Conservation (phyloP, 2,329 filamentous ascomycete species). For the Alternaria sp. region DNA sequence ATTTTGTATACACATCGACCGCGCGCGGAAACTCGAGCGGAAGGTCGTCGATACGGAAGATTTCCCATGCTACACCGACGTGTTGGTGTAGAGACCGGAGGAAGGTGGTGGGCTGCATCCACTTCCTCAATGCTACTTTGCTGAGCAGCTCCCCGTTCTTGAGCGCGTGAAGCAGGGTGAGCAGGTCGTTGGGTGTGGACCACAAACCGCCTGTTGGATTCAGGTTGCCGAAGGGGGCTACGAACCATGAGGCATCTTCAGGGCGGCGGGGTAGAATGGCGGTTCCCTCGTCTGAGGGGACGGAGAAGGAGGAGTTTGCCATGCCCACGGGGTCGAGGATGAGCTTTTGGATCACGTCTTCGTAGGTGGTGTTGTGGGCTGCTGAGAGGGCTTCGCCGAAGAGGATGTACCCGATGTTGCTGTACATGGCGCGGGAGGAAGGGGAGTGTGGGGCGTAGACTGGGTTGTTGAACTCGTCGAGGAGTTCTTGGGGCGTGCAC, state of each 20-base stretch:
- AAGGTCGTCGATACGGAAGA: conserved; percentile 27
- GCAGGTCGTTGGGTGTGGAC: conserved; percentile 32
- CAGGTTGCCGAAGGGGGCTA: conserved; percentile 29
- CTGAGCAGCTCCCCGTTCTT: conserved; percentile 22
- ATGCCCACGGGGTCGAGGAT: conserved; percentile 28
- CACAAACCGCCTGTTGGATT: conserved; percentile 37
- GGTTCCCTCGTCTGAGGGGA: conserved; percentile 12
- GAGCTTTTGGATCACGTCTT: conserved; percentile 27
- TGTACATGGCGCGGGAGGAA: conserved; percentile 26
- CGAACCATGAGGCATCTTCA: conserved; percentile 26
- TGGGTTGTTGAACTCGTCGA: conserved; percentile 31
- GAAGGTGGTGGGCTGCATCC: conserved; percentile 31
- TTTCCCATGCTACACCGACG: conserved; percentile 38
- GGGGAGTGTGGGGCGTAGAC: conserved; percentile 23
- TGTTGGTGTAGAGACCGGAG: conserved; percentile 27
- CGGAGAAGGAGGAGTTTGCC: conserved; percentile 18
- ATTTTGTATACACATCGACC: conserved; percentile 34
- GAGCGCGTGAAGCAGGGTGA: conserved; percentile 26
- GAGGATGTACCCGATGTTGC: conserved; percentile 32
- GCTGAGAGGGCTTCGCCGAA: conserved; percentile 31
- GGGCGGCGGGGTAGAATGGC: conserved; percentile 25
- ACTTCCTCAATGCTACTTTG: conserved; percentile 20
- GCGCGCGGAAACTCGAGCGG: conserved; percentile 21
- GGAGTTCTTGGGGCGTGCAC: conserved; percentile 24
- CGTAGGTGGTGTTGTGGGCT: conserved; percentile 25